Evolutionary conservation across 2,329 filamentous ascomycete species (phyloP).

Genomic region (Cadophora malorum): DNA sequence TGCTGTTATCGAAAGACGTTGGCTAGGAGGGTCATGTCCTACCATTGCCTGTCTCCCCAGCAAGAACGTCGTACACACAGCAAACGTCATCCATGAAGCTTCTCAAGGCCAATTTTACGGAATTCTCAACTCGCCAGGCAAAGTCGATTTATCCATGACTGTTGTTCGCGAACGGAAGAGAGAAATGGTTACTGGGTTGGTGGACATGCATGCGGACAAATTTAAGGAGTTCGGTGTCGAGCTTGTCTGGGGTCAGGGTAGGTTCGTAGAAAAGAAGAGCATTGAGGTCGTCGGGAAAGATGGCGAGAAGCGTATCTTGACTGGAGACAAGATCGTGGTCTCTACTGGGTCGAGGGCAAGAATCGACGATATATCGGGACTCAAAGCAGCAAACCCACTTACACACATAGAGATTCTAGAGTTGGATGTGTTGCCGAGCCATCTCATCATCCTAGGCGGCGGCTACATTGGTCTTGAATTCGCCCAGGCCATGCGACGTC

Average conservation of each 20-base stretch:
- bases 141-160: not conserved
- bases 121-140: conserved; percentile 14
- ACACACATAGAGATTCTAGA: conserved; percentile 22
- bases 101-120: conserved; percentile 16
- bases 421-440: conserved; percentile 16
- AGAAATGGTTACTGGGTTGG: conserved; percentile 8
- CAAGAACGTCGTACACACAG: conserved; percentile 24
- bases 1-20: conserved; percentile 21
- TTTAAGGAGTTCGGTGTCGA: conserved; percentile 20
- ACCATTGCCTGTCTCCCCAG: conserved; percentile 25
- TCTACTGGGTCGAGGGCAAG: conserved; percentile 6
- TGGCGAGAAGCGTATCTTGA: conserved; percentile 16
- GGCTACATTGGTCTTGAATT: conserved; percentile 21
- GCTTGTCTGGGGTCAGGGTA: conserved; percentile 20
- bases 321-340: conserved; percentile 21
- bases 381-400: conserved; percentile 9
- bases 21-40: conserved; percentile 22
- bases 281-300: conserved; percentile 19
- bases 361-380: conserved; percentile 12
- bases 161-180: conserved; percentile 10
- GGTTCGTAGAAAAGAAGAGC: conserved; percentile 14
- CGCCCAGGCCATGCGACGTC: conserved; percentile 18
- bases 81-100: conserved; percentile 17
- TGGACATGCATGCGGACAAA: conserved; percentile 8
- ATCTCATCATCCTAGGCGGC: conserved; percentile 20